Conservation (phyloP, 2,329 filamentous ascomycete genomes). For the Fusarium papillatum region DNA sequence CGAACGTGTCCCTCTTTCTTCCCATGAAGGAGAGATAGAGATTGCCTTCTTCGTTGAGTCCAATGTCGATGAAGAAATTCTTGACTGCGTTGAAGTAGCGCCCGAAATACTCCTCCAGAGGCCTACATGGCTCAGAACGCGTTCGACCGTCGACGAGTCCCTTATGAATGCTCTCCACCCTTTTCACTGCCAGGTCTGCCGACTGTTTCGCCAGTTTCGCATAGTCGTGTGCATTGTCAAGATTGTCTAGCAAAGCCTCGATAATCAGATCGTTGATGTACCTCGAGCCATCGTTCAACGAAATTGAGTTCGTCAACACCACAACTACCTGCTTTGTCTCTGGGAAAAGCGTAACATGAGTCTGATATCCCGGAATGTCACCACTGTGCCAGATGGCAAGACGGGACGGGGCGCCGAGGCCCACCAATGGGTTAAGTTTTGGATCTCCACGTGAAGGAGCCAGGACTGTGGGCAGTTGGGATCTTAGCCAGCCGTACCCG, state of each 20-base stretch:
- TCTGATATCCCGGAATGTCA: not conserved
- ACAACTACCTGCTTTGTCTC: not conserved
- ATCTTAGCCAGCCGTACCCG: not conserved
- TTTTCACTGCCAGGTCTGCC: not conserved
- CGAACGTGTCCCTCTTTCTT: not conserved
- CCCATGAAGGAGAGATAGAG: not conserved
- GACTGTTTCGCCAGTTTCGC: not conserved
- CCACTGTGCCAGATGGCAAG: not conserved
- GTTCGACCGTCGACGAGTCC: not conserved
- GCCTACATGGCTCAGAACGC: not conserved
- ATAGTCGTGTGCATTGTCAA: not conserved
- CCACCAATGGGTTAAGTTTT: not conserved
- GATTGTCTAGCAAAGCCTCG: not conserved
- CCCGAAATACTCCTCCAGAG: not conserved
- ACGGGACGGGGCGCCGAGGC: not conserved
- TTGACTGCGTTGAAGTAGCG: not conserved
- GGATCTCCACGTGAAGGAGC: not conserved
- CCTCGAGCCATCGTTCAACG: not conserved
- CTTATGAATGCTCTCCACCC: not conserved
- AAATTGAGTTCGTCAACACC: not conserved
- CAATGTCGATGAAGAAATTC: not conserved
- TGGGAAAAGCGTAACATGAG: not conserved
- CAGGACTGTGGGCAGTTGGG: not conserved
- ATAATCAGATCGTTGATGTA: not conserved
- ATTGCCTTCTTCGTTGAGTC: not conserved